Base-by-base conservation (phyloP, 176 grass and related monocot species). In the Eremochloa ophiuroides region DNA sequence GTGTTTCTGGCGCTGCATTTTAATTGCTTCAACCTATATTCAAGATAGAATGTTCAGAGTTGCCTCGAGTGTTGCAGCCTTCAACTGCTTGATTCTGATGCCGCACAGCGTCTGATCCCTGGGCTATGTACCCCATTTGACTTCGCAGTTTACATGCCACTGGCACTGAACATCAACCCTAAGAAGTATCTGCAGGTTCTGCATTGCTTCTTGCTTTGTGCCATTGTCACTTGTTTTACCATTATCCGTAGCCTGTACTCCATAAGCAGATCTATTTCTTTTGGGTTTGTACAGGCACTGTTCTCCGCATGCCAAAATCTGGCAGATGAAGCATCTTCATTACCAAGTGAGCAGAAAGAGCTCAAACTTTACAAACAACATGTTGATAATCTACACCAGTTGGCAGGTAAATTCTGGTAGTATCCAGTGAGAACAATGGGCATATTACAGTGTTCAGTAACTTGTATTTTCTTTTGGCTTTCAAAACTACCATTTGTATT, bases 1-100 rank as follows among this genome's bases (percentile, higher is more conserved):
- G 69, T 73, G 22, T 69, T 83, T 80, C n/a, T 56, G 41, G 79
- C 53, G 51, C 38, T 41, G 77, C 30, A 29, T 88, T 84, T 84
- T 88, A 69, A 94, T 81, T 41, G 44, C 48, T 89, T 77, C 75
- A 82, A 47, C 86, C 63, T 91, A 84, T 92, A 55, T 58, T 80
- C 74, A 88, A 94, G 90, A 91, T 91, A 98, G 95, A 98, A 93
- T 93, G 86, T 88, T 84, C 78, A 80, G 77, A 94, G 86, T 93
- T 94, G 84, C 86, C 84, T 94, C 62, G 65, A 89, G 80, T 91
- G 77, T 88, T 94, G 95, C 81, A 71, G 62, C 74, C 74, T 98
- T 75, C 40, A 93, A 89, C 82, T 88, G 63, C 81, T 98, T 64
- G 86, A 98, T 82, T 77, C 80, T 3, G 84, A 79, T 71, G 83